Evolutionary conservation across 495 filamentous ascomycete genomes (phyloP), one percentile per base, ranked within the genome.

Genomic region (Immersiella caudata): DNA sequence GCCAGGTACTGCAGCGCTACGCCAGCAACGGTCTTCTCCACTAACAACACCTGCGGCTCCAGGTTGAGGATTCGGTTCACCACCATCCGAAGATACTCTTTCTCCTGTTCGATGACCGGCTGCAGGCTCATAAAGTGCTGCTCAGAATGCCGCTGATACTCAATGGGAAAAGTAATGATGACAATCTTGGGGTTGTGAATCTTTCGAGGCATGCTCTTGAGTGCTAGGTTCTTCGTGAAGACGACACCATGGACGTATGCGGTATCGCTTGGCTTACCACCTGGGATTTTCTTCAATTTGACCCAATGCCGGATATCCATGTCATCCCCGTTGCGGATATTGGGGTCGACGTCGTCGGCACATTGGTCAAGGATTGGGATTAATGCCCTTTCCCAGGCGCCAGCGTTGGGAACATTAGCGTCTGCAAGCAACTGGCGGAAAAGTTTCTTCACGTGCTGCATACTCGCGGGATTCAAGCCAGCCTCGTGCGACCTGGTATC

Each of bases 301-400:
- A 99, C 90, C 73, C 97, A 99, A 72, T 98, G 94, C n/a, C 95
- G 87, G 67, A 99, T 97, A 76, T 99, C 94, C 79, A 98, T 97
- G 72, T 94, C 91, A 73, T 99, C 96, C 1, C 92, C 93, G 56
- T 83, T 84, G 60, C 93, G 89, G 24, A 97, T 89, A 76, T 97
- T 89, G 5, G 96, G 96, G 70, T 97, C 92, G 21, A 99, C 93
- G 71, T 97, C 95, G 70, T 97, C 93, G 0, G 94, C 94, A 67
- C 93, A 94, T 68, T 93, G 91, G 20, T 98, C 81, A 1, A 99
- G 81, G 60, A 98, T 96, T 14, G 96, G 96, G 59, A 97, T 85
- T 21, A 99, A 83, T 0, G 96, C 92, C 62, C 88, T 93, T 70
- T 98, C 94, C 96, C 96, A 99, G 54, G 88, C 87, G 1, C 84